These are phyloP conservation scores for Globisporangium carolinianum DNA, from an alignment of 352 stramenopile species.

Conservation along the genomic window DNA sequence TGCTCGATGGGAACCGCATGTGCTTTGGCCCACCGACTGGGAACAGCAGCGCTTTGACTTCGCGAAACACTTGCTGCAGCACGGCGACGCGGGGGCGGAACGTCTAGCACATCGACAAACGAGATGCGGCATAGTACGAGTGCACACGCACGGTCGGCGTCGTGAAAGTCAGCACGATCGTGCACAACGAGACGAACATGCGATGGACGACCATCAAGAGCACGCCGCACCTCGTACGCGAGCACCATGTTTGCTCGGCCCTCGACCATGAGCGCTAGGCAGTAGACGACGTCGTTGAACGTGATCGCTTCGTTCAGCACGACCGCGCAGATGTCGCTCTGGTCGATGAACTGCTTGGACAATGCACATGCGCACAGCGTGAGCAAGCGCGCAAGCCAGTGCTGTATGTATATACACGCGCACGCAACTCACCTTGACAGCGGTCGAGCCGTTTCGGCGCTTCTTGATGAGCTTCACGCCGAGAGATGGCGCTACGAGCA, in stretches of 20 bases:
- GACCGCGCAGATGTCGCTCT: slow-evolving; percentile 44
- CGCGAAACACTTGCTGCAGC: slow-evolving; percentile 63
- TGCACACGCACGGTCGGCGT: no score
- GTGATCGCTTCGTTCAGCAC: slow-evolving; percentile 80
- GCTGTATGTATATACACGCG: not conserved
- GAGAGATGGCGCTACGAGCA: slow-evolving; percentile 66
- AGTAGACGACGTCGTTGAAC: slow-evolving; percentile 77
- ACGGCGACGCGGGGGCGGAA: slow-evolving; percentile 60
- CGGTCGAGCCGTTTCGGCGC: slow-evolving; percentile 35
- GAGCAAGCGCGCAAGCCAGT: not conserved
- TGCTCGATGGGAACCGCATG: slow-evolving; percentile 36
- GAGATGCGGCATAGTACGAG: no score
- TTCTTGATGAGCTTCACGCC: slow-evolving; percentile 68
- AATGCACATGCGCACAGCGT: not conserved
- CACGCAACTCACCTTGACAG: slow-evolving; percentile 17
- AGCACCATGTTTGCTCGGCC: slow-evolving; percentile 61
- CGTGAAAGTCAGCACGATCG: no score
- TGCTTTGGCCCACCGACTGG: slow-evolving; percentile 21
- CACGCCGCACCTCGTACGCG: slow-evolving; percentile 56
- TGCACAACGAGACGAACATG: no score
- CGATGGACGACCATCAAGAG: no score
- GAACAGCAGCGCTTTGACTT: slow-evolving; percentile 56
- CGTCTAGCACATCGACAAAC: slow-evolving; percentile 22
- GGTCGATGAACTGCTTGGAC: slow-evolving; percentile 33
- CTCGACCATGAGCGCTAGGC: slow-evolving; percentile 71